Evolutionary conservation across 257 asterid species (phyloP).

Genomic region (Solanum raphanifolium): DNA sequence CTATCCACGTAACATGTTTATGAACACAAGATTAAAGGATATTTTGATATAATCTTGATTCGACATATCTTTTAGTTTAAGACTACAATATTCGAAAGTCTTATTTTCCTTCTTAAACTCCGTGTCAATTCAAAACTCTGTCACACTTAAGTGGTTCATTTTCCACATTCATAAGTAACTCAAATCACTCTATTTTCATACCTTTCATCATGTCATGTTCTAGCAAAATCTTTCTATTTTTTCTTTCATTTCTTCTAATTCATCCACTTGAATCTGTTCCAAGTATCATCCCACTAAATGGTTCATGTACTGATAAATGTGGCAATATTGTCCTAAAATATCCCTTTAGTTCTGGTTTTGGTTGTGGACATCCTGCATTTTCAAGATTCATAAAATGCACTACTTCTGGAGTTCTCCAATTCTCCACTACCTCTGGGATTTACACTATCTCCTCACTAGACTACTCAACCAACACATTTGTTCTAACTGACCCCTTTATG

Average conservation of each 20-base stretch:
- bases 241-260: constrained; percentile 8
- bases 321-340: constrained; percentile 35
- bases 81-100: background rate
- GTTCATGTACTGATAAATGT: constrained; percentile 37
- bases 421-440: constrained; percentile 32
- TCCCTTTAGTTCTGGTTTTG: constrained; percentile 55
- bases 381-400: constrained; percentile 32
- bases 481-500: constrained; percentile 52
- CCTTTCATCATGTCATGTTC: constrained; percentile 12
- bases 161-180: background rate
- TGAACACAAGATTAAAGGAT: background rate
- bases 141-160: background rate
- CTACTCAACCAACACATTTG: constrained; percentile 30
- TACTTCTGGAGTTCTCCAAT: constrained; percentile 19
- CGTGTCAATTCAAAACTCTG: background rate
- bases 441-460: constrained; percentile 44
- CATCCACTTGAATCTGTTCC: constrained; percentile 25
- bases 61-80: background rate
- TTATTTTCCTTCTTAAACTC: background rate
- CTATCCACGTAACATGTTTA: background rate
- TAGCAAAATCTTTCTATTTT: background rate
- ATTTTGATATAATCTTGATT: background rate
- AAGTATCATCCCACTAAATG: constrained; percentile 33
- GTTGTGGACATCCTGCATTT: constrained; percentile 59
- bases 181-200: background rate